Percentiles rank a stretch among this genome's conserved stretches.
phyloP scores from a whole-genome alignment of 139 green algal species.

The Picochlorum sp. region DNA sequence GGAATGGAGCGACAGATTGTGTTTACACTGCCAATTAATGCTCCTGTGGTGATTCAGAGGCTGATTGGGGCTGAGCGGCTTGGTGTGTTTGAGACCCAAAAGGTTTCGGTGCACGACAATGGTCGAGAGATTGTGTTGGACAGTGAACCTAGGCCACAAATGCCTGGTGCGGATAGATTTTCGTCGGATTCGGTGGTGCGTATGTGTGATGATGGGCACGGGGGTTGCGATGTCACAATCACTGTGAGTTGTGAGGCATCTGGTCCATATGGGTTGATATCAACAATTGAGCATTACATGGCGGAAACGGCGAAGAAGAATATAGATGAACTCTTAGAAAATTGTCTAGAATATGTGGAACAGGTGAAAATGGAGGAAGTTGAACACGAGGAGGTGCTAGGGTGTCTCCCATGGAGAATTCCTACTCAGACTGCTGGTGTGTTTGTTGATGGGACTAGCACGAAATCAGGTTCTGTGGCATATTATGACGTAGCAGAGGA shows the following conservation, averaged over 20 bases:
- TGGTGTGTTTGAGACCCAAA: slow-evolving; percentile 23
- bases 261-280: slow-evolving; percentile 18
- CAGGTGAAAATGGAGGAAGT: neutral
- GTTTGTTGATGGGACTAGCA: neutral
- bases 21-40: slow-evolving; percentile 23
- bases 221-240: neutral
- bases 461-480: neutral
- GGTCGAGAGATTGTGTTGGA: slow-evolving; percentile 7
- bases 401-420: neutral
- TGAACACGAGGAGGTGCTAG: neutral
- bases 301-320: slow-evolving; percentile 3
- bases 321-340: slow-evolving; percentile 14
- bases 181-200: slow-evolving; percentile 2
- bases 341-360: neutral
- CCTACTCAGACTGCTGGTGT: neutral
- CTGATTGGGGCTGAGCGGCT: slow-evolving; percentile 12
- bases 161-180: slow-evolving; percentile 24
- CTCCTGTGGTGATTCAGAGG: slow-evolving; percentile 18
- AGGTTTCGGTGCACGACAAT: neutral
- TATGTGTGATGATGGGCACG: slow-evolving; percentile 2
- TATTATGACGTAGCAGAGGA: neutral
- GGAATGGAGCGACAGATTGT: slow-evolving; percentile 2
- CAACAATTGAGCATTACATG: slow-evolving; percentile 31
- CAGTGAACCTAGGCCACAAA: slow-evolving; percentile 16
- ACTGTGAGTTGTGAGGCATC: neutral